These are phyloP conservation scores for Colletotrichum ledebouriae DNA, from an alignment of 2,329 filamentous ascomycete genomes.

Conservation along the genomic window DNA sequence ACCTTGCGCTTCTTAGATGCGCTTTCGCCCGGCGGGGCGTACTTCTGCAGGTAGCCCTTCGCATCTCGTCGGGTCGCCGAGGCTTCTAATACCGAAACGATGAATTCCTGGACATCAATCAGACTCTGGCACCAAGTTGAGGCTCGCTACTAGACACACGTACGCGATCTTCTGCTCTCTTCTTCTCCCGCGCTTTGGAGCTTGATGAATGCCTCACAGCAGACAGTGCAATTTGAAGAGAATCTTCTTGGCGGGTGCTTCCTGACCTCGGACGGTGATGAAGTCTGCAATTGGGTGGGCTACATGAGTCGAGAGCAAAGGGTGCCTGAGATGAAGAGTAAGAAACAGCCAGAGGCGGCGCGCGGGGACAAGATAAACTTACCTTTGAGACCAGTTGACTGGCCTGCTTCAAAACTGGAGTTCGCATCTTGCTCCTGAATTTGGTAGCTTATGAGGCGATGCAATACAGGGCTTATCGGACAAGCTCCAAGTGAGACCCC, in stretches of 20 bases:
- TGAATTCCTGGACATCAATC: constrained; percentile 74
- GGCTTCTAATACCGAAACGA: constrained; percentile 87
- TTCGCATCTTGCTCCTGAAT: constrained; percentile 22
- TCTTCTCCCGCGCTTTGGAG: constrained; percentile 52
- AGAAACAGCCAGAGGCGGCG: background rate
- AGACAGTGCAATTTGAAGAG: constrained; percentile 35
- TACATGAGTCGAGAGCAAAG: constrained; percentile 28
- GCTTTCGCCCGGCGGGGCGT: constrained; percentile 59
- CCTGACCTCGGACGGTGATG: constrained; percentile 37
- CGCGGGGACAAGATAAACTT: background rate
- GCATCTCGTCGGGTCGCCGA: constrained; percentile 94
- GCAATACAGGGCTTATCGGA: background rate
- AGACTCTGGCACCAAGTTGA: constrained; percentile 1
- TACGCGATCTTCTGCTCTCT: constrained; percentile 64
- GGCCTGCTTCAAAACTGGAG: constrained; percentile 34
- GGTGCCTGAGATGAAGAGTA: constrained; percentile 21
- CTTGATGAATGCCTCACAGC: constrained; percentile 37
- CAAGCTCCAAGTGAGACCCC: background rate
- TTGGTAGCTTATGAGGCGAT: background rate
- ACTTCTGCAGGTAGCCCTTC: constrained; percentile 90
- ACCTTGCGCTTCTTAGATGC: constrained; percentile 16
- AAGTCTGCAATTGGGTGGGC: constrained; percentile 24
- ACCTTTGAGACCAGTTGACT: constrained; percentile 35
- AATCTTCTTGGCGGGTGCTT: constrained; percentile 30
- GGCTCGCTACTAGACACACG: background rate